A percentile compares a stretch with the other conserved stretches of the same genome.
Conservation (phyloP, 78 protist genomes). For the Planoprotostelium fungivorum region DNA sequence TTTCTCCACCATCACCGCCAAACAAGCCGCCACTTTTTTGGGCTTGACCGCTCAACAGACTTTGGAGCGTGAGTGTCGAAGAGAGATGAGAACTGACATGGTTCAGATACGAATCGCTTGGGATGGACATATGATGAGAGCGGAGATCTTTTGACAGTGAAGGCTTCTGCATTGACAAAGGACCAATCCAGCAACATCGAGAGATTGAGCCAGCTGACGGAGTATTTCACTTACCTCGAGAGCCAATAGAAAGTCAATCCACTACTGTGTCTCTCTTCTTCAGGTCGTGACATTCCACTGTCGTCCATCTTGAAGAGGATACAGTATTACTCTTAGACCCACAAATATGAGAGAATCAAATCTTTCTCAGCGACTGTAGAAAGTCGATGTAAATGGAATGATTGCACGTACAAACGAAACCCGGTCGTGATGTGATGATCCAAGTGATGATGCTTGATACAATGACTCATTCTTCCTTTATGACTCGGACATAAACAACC, state of each 20-base stretch:
- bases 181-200: background rate
- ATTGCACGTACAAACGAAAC: too few relatives aligned
- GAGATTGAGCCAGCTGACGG: background rate
- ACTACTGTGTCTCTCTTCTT: too few relatives aligned
- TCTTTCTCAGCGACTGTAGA: too few relatives aligned
- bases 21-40: background rate
- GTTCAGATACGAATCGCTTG: background rate
- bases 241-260: slow-evolving; percentile 1
- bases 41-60: background rate
- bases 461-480: too few relatives aligned
- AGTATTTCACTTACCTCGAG: background rate
- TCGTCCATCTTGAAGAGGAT: too few relatives aligned
- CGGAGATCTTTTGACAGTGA: background rate
- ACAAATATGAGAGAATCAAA: too few relatives aligned
- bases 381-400: too few relatives aligned
- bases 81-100: background rate
- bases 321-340: too few relatives aligned
- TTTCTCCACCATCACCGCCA: background rate
- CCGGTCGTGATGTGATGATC: too few relatives aligned
- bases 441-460: too few relatives aligned
- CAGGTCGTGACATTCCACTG: too few relatives aligned
- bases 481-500: background rate
- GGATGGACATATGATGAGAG: background rate
- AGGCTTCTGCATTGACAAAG: background rate
- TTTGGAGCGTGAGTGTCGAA: background rate